Evolutionary conservation across 306 rosid genomes (phyloP), one percentile per base, ranked within the genome.

Genomic region (Trichosanthes truncata): DNA sequence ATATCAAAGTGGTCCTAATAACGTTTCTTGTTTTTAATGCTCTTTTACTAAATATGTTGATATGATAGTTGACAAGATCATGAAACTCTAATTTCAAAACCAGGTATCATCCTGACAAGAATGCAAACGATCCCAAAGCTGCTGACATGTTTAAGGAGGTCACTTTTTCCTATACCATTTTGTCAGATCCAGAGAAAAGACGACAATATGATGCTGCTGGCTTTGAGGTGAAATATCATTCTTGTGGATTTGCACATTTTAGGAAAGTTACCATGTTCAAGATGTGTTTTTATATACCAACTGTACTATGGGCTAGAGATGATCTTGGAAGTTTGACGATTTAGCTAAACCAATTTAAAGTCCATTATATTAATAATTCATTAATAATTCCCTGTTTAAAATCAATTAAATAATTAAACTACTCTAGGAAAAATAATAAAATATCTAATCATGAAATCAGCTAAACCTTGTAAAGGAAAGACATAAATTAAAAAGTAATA

Each of bases 21-120:
- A 20, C 1, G 0, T 41, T 71, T 38, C 4, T 61, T 20, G 9
- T 31, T 63, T 25, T 59, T 59, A 59, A 59, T 7, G 31, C 25
- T 74, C 4, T 38, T 40, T 35, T 49, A 51, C 66, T 36, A 35
- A 52, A 51, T 33, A 51, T 76, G 66, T 35, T 76, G 9, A 52
- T 36, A 31, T 52, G 48, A 11, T 53, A 12, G 48, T 14, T 52
- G 20, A 11, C 2, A 41, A n/a, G 7, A 17, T 25, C 41, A 60
- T 14, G 62, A 26, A 57, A 38, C 26, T 51, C 67, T 3, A 80
- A 66, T 45, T 57, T 56, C 81, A 74, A 46, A 83, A 85, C 84
- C 97, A 96, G 99, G 89, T 95, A 90, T 79, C 98, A 95, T 84
- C 98, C 98, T 21, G 98, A 95, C 87, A 95, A 95, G 90, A 95